Percentiles rank a stretch among this genome's conserved stretches.
phyloP scores from a whole-genome alignment of 108 stramenopile genomes.

The Parmales sp. region DNA sequence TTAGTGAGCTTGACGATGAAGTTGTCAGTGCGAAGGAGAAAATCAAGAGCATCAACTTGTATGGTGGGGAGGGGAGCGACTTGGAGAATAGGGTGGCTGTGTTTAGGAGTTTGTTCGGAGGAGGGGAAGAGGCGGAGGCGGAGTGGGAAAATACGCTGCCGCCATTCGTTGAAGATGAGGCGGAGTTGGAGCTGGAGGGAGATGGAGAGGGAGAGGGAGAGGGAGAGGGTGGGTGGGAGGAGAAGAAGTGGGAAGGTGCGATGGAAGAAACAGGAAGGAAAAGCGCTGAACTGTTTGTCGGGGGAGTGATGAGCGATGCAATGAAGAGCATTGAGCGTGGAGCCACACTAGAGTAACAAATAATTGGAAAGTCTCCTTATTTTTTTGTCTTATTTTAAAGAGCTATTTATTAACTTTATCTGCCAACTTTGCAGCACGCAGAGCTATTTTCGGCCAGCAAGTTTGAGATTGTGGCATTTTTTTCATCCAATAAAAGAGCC shows the following conservation, averaged over 20 bases:
- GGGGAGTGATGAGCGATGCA: neutral
- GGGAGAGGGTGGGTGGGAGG: too few relatives aligned
- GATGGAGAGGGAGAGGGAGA: too few relatives aligned
- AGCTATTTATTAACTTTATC: too few relatives aligned
- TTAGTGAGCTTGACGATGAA: neutral
- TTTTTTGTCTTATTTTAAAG: too few relatives aligned
- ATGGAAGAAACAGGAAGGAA: neutral
- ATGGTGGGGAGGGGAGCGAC: constrained; percentile 1
- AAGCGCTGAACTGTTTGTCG: neutral
- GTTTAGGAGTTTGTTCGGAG: neutral
- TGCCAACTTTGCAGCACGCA: too few relatives aligned
- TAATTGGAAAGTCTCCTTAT: too few relatives aligned
- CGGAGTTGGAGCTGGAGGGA: neutral
- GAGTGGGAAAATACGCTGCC: neutral
- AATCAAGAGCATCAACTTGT: neutral
- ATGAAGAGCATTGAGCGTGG: too few relatives aligned
- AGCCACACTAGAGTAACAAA: too few relatives aligned
- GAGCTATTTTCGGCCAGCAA: too few relatives aligned
- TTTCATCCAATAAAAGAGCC: too few relatives aligned
- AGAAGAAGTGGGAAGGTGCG: neutral
- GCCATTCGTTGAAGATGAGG: neutral
- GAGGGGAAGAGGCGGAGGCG: too few relatives aligned
- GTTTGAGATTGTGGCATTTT: too few relatives aligned
- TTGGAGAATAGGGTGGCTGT: constrained; percentile 1
- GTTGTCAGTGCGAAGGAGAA: constrained; percentile 3